Evolutionary conservation across 805 yeast species (phyloP).

Genomic region (Kodamaea hsintzibuensis): DNA sequence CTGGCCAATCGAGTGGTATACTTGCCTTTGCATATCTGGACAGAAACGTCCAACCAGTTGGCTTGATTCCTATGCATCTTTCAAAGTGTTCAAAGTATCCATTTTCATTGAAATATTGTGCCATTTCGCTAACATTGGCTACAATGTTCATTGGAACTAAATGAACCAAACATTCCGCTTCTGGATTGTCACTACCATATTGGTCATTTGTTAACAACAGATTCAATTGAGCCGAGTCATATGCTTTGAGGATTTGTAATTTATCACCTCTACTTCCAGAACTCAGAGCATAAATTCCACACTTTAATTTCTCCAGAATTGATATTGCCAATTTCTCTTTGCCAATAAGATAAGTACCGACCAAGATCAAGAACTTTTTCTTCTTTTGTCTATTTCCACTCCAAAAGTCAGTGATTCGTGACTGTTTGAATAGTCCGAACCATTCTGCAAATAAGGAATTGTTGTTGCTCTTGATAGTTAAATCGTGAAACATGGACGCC

Average conservation of each 20-base stretch:
- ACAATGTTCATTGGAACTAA: constrained; percentile 66
- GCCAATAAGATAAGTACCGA: constrained; percentile 92
- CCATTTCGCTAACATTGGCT: constrained; percentile 45
- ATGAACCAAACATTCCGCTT: constrained; percentile 53
- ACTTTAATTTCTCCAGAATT: constrained; percentile 50
- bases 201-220: constrained; percentile 28
- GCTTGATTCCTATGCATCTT: constrained; percentile 69
- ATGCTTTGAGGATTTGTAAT: constrained; percentile 42
- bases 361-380: constrained; percentile 54
- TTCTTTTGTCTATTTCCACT: constrained; percentile 16
- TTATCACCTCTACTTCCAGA: constrained; percentile 47
- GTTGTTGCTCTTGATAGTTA: constrained; percentile 21
- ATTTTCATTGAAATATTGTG: constrained; percentile 50
- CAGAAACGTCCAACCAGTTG: constrained; percentile 87
- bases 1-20: constrained; percentile 1
- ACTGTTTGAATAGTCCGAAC: constrained; percentile 37
- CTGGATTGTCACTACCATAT: constrained; percentile 39
- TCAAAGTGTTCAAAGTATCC: constrained; percentile 49
- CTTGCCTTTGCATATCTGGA: constrained; percentile 6
- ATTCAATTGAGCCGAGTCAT: constrained; percentile 45
- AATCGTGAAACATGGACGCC: constrained; percentile 49
- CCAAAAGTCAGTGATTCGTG: constrained; percentile 41
- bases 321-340: constrained; percentile 82
- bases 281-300: constrained; percentile 57
- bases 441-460: constrained; percentile 27